Percentiles rank a stretch among this genome's conserved stretches.
phyloP scores from a whole-genome alignment of 225 moss, liverwort and hornwort genomes.

The Anthoceros angustus region DNA sequence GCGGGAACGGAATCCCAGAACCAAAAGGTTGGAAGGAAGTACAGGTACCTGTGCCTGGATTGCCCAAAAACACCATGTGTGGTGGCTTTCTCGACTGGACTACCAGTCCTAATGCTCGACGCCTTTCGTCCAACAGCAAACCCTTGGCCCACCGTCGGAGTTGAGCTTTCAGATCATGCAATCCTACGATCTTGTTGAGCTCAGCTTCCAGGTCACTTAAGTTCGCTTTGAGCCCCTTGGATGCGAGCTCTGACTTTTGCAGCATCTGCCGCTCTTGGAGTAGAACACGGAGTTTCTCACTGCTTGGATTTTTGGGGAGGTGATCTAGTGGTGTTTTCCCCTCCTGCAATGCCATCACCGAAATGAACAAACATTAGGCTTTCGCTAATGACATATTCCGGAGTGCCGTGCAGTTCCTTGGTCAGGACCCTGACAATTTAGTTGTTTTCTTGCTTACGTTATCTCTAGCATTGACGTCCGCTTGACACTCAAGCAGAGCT shows the following conservation, averaged over 20 bases:
- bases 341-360: slow-evolving; percentile 16
- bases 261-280: slow-evolving; percentile 20
- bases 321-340: slow-evolving; percentile 24
- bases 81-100: slow-evolving; percentile 25
- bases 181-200: slow-evolving; percentile 25
- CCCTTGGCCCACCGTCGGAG: slow-evolving; percentile 34
- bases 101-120: slow-evolving; percentile 26
- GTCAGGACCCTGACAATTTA: too few species aligned
- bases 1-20: too few species aligned
- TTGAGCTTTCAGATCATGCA: slow-evolving; percentile 26
- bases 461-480: slow-evolving; percentile 25
- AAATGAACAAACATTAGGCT: neutral
- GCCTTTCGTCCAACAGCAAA: slow-evolving; percentile 23
- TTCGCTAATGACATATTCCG: neutral
- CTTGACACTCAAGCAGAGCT: slow-evolving; percentile 25
- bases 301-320: slow-evolving; percentile 21
- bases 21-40: neutral
- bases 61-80: slow-evolving; percentile 35
- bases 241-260: slow-evolving; percentile 22
- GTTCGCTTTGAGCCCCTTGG: slow-evolving; percentile 6
- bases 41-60: slow-evolving; percentile 25
- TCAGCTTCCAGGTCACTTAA: slow-evolving; percentile 19
- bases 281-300: slow-evolving; percentile 22
- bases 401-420: neutral
- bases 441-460: slow-evolving; percentile 8